Evolutionary conservation across 75 land plant species (phyloP).

Genomic region (Sequoia sempervirens): DNA sequence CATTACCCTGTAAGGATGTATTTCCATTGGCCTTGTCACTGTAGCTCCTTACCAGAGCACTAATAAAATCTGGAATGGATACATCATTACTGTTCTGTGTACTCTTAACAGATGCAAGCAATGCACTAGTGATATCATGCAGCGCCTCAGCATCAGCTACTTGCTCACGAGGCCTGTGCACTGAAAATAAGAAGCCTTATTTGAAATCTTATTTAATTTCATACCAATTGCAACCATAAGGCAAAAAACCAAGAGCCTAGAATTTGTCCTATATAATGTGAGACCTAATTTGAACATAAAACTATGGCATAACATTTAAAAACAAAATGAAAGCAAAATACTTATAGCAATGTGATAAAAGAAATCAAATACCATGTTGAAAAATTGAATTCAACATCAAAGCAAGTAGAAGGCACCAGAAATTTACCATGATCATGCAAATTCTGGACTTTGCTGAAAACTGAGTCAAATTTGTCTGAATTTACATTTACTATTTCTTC

Average conservation of each 20-base stretch:
- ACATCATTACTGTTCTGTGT: conserved; percentile 30
- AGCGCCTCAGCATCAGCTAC: conserved; percentile 87
- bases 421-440: conserved; percentile 48
- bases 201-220: background rate
- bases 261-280: background rate
- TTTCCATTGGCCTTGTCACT: conserved; percentile 1
- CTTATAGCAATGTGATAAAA: background rate
- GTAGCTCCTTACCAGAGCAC: conserved; percentile 34
- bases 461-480: conserved; percentile 34
- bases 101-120: conserved; percentile 41
- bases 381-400: background rate
- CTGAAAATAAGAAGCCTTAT: conserved; percentile 24
- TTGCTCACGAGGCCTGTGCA: conserved; percentile 74
- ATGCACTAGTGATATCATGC: conserved; percentile 39
- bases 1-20: conserved; percentile 4
- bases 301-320: background rate
- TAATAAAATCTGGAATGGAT: conserved; percentile 51
- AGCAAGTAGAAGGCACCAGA: background rate
- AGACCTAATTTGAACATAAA: background rate
- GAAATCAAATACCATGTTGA: background rate
- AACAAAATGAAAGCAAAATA: background rate
- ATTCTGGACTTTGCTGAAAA: conserved; percentile 50
- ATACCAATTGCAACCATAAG: background rate
- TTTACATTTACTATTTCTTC: conserved; percentile 26
- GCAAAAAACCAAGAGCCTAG: background rate